phyloP scores from a whole-genome alignment of 1,139 yeast genomes.

The Zygosaccharomyces pseudobailii region DNA sequence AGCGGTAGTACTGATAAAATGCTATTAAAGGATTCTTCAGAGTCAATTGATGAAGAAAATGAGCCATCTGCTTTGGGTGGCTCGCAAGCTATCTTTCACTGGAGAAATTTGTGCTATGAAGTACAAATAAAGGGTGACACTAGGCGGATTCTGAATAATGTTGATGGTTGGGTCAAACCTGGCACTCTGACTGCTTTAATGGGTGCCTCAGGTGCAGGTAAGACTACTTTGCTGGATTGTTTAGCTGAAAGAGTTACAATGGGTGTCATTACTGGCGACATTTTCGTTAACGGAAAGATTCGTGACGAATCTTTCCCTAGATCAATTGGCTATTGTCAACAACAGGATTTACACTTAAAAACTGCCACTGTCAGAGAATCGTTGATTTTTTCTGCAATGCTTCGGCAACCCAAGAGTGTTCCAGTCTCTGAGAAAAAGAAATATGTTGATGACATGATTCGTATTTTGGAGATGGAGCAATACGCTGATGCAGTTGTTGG shows the following conservation, averaged over 20 bases:
- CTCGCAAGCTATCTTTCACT: constrained; percentile 57
- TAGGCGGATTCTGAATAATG: constrained; percentile 60
- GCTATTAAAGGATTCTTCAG: constrained; percentile 19
- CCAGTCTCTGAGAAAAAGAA: constrained; percentile 56
- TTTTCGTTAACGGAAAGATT: constrained; percentile 67
- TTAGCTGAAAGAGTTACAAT: constrained; percentile 72
- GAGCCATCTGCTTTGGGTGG: constrained; percentile 18
- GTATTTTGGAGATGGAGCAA: constrained; percentile 62
- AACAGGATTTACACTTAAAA: constrained; percentile 69
- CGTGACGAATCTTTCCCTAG: constrained; percentile 74
- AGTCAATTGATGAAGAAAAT: constrained; percentile 10
- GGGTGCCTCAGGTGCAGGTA: constrained; percentile 92
- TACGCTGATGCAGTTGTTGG: constrained; percentile 84
- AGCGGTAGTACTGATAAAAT: constrained; percentile 18
- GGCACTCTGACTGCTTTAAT: constrained; percentile 71
- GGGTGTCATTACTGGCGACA: constrained; percentile 72
- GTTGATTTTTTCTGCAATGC: constrained; percentile 63
- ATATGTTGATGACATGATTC: constrained; percentile 68
- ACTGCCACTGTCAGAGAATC: constrained; percentile 83
- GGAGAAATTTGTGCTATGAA: constrained; percentile 74
- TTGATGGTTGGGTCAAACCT: constrained; percentile 83
- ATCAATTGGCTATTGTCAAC: constrained; percentile 80
- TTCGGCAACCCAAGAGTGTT: constrained; percentile 60
- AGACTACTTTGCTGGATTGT: constrained; percentile 70
- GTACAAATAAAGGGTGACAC: constrained; percentile 60